Base-by-base conservation (phyloP, 2,329 filamentous ascomycete species). In the Cercospora zeae-maydis region DNA sequence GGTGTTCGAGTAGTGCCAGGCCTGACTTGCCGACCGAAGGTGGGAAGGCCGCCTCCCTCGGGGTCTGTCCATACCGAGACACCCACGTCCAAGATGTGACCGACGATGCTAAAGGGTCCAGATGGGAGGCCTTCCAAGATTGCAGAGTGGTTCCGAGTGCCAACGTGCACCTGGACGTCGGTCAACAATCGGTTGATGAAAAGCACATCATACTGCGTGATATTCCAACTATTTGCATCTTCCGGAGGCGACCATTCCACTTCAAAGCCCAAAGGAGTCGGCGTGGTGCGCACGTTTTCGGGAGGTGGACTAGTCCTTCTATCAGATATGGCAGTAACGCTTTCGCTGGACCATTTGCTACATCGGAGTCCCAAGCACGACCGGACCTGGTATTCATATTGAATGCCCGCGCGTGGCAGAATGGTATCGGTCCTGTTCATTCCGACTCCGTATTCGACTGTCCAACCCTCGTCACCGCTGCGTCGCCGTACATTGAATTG, bases 341-440 rank as follows among this genome's bases (percentile, higher is more conserved):
- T 19, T 11, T 63, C 61, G 3, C 36, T 30, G 8, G 61, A 55
- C 55, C 56, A 63, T 4, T 63, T 37, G 11, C 61, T 24, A 19
- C 61, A 63, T n/a, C 56, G 47, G 21, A 45, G 34, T n/a, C 56
- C 56, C 39, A 59, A 39, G 51, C 61, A 59, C 8, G 56, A 63
- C 11, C 52, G 56, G 14, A 63, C 61, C 30, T 63, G 61, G 27
- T 63, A 63, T n/a, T 63, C 61, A n/a, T 55, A 63, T 31, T n/a
- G 36, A 27, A 63, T 59, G 19, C 61, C 61, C 36, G 61, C 61
- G 13, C 13, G 19, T 14, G 56, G 49, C 4, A 63, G 27, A 9
- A 59, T 56, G n/a, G 56, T 63, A 2, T 63, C 61, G 2, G 49
- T 33, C 14, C 61, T 6, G n/a, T 63, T 63, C 37, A 37, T 51